Evolutionary conservation across 2,329 filamentous ascomycete genomes (phyloP).

Genomic region (Ceratocystis cubensis): DNA sequence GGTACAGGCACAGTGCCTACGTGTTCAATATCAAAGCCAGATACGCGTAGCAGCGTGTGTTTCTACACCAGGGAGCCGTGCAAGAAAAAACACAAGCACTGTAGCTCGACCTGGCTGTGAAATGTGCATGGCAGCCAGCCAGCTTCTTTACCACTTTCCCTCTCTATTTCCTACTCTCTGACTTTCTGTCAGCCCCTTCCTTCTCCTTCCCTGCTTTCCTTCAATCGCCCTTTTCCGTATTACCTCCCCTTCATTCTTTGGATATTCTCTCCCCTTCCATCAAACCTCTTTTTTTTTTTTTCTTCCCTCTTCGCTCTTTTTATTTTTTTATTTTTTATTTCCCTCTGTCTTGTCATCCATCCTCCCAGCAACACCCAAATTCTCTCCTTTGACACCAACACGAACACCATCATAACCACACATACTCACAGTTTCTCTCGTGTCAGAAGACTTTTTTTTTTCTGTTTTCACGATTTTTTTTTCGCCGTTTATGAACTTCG

Average conservation of each 20-base stretch:
- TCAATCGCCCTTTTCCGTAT: slow-evolving; percentile 13
- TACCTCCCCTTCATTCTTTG: slow-evolving; percentile 15
- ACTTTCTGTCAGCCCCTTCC: slow-evolving; percentile 2
- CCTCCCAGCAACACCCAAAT: slow-evolving; percentile 7
- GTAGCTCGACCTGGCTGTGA: slow-evolving; percentile 2
- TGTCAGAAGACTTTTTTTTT: slow-evolving; percentile 1
- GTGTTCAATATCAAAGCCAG: neutral
- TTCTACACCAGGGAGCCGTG: neutral
- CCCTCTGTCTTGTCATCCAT: slow-evolving; percentile 9
- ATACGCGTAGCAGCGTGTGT: neutral
- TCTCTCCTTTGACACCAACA: slow-evolving; percentile 3
- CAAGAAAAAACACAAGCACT: neutral
- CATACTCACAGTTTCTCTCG: neutral
- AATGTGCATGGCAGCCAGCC: slow-evolving; percentile 11
- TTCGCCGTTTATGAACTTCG: slow-evolving; percentile 11
- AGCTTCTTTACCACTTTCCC: slow-evolving; percentile 12
- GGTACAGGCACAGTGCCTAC: slow-evolving; percentile 11
- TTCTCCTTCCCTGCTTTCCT: slow-evolving; percentile 1
- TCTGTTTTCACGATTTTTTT: neutral
- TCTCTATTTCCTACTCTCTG: neutral
- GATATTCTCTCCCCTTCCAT: slow-evolving; percentile 20
- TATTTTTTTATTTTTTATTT: neutral
- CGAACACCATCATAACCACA: neutral
- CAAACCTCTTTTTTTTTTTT: slow-evolving; percentile 21
- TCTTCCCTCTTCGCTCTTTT: slow-evolving; percentile 11